phyloP scores from a whole-genome alignment of 495 filamentous ascomycete genomes.

The Daldinia decipiens region DNA sequence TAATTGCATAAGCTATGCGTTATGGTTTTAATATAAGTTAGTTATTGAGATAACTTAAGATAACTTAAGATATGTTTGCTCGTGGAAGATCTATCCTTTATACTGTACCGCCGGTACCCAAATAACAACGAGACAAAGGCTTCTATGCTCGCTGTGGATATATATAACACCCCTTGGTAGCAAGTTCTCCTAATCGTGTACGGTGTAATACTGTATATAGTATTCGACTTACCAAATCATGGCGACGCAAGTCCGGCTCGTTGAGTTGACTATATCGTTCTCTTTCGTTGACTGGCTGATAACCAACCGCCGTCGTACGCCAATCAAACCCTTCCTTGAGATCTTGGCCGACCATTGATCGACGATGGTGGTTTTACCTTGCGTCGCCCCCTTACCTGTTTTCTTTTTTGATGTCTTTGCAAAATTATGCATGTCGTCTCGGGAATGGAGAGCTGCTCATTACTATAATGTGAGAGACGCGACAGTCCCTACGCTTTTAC shows the following conservation, averaged over 20 bases:
- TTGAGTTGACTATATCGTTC: not conserved
- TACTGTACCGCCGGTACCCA: slow-evolving; percentile 9
- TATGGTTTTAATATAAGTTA: too few relatives aligned
- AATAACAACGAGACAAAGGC: not conserved
- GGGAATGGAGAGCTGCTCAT: slow-evolving; percentile 7
- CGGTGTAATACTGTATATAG: not conserved
- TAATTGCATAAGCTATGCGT: too few relatives aligned
- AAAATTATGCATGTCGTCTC: not conserved
- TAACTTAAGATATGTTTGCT: too few relatives aligned
- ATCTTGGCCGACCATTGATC: not conserved
- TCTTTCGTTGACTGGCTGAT: not conserved
- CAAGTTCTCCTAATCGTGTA: not conserved
- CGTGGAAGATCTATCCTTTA: too few relatives aligned
- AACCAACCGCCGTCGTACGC: not conserved
- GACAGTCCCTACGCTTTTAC: not conserved
- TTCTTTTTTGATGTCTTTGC: too few relatives aligned
- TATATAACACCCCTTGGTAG: not conserved
- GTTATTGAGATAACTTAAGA: too few relatives aligned
- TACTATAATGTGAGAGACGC: not conserved
- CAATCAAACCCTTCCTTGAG: not conserved
- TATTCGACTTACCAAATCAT: slow-evolving; percentile 7
- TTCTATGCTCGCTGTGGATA: not conserved
- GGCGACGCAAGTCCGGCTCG: not conserved
- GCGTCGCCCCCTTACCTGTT: too few relatives aligned
- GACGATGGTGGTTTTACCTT: not conserved